Conservation (phyloP, 768 basidiomycete species). For the Tremella fuciformis region DNA sequence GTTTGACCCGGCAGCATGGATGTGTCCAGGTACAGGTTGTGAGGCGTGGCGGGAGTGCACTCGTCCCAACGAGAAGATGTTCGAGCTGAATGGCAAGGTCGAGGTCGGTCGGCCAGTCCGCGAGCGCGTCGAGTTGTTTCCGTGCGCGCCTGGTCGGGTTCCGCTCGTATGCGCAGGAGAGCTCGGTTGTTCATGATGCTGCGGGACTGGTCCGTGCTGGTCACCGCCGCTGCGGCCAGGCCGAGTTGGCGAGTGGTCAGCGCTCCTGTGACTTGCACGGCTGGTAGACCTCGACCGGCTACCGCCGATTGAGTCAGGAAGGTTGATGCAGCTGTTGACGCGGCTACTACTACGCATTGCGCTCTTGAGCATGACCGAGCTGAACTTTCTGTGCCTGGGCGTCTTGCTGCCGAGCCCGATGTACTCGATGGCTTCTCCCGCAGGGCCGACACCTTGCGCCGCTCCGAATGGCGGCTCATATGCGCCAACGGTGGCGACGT, state of each 20-base stretch:
- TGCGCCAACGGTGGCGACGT: conserved; percentile 9
- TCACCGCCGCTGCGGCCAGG: too few species aligned
- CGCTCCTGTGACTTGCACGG: neutral
- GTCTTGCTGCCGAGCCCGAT: conserved; percentile 41
- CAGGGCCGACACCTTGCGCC: conserved; percentile 30
- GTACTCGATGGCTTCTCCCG: conserved; percentile 42
- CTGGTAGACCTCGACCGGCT: too few species aligned
- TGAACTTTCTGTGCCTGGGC: conserved; percentile 38
- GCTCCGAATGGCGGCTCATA: conserved; percentile 36
- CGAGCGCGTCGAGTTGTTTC: neutral
- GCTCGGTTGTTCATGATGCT: neutral
- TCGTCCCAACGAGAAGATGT: conserved; percentile 2
- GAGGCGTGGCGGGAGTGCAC: neutral
- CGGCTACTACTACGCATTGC: conserved; percentile 20
- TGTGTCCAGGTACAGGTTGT: neutral
- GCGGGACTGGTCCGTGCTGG: neutral
- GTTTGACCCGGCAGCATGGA: too few species aligned
- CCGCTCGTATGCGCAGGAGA: neutral
- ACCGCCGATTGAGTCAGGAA: neutral
- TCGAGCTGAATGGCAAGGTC: conserved; percentile 2
- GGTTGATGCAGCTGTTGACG: conserved; percentile 7
- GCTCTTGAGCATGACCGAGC: conserved; percentile 34
- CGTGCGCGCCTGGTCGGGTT: too few species aligned
- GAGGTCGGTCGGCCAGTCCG: neutral
- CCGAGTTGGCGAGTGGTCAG: neutral